Evolutionary conservation across 306 rosid species (phyloP), one percentile per base, ranked within the genome.

Genomic region (Castanospermum australe): DNA sequence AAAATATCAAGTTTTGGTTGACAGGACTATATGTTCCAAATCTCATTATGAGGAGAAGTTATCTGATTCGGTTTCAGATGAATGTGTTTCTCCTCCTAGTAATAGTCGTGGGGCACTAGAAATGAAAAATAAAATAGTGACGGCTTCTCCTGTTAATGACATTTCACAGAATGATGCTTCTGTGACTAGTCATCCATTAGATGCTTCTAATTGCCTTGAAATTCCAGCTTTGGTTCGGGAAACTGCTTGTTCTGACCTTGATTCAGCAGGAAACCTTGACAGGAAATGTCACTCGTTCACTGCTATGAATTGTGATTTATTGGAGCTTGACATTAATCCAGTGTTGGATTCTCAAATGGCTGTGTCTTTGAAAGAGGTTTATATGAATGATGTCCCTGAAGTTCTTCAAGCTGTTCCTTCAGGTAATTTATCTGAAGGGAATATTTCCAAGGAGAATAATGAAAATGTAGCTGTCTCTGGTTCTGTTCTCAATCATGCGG

Each of bases 331-430:
- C 82, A 63, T 20, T 21, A 62, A 64, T 24, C 76, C 66, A 11
- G 79, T 21, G 3, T 17, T 65, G 69, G 78, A 70, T 64, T 76
- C 79, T 76, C 76, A 72, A 11, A 20, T 57, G 41, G 79, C 66
- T 42, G 80, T 5, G 15, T 78, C 82, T 66, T 72, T 57, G 41
- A 79, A 71, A 55, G 86, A 79, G 66, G 80, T 51, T 80, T 79
- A 14, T 67, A 54, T 55, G 57, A 80, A 76, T 73, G 72, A 79
- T 71, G 63, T 84, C 51, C 69, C 2, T 45, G 87, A 72, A 75
- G 77, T 28, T 79, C 74, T 25, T 65, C 79, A 85, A 84, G 74
- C 83, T 61, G 63, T 81, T 81, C 80, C 80, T 61, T 84, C 82
- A 4, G 80, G 79, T 38, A 84, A 63, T 47, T 70, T 50, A 42